Conservation (phyloP, 2,329 filamentous ascomycete species). For the Colletotrichum destructivum region DNA sequence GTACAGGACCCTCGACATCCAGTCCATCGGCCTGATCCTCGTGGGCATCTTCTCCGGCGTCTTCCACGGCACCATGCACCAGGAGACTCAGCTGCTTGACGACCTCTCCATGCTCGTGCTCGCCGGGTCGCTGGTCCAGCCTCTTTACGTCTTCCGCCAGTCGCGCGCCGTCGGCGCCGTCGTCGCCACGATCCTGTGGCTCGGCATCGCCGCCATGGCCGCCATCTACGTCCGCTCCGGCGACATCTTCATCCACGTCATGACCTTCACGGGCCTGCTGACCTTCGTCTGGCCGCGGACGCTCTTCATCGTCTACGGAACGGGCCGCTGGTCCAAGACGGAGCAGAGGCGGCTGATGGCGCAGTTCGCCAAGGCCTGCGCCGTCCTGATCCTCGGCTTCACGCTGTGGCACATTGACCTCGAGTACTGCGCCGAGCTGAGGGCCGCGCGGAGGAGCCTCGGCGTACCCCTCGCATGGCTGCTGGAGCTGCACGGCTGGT, state of each 20-base stretch:
- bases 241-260: constrained; percentile 60
- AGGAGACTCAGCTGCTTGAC: constrained; percentile 63
- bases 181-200: constrained; percentile 56
- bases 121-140: constrained; percentile 66
- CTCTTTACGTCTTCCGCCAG: constrained; percentile 61
- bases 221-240: constrained; percentile 59
- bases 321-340: constrained; percentile 48
- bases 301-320: constrained; percentile 53
- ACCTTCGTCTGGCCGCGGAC: constrained; percentile 52
- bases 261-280: constrained; percentile 54
- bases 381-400: constrained; percentile 61
- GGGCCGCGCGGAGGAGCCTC: constrained; percentile 58
- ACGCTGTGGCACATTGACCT: constrained; percentile 72
- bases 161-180: constrained; percentile 50
- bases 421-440: constrained; percentile 65
- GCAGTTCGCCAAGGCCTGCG: constrained; percentile 49
- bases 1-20: constrained; percentile 55
- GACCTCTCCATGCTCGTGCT: constrained; percentile 73
- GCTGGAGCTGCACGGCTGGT: constrained; percentile 75
- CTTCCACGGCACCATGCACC: constrained; percentile 62
- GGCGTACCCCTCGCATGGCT: constrained; percentile 70
- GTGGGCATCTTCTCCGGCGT: constrained; percentile 60
- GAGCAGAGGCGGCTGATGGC: constrained; percentile 48
- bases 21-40: constrained; percentile 57
- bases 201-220: constrained; percentile 58